Percentiles rank a stretch among this genome's conserved stretches.
phyloP scores from a whole-genome alignment of 192 early-diverging fungal species.

The Umbelopsis vinacea region DNA sequence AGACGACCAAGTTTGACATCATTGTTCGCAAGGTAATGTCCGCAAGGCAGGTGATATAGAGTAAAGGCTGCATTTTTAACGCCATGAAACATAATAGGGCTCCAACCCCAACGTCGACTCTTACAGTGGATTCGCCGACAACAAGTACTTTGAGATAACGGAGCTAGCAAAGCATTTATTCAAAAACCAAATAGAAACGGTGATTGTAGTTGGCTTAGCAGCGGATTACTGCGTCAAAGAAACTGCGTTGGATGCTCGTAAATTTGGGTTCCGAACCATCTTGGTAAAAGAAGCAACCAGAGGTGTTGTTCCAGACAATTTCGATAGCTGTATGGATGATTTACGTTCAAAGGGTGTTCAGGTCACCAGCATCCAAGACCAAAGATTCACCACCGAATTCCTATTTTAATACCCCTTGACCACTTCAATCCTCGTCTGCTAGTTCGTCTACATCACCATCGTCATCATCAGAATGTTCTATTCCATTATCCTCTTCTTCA shows the following conservation, averaged over 20 bases:
- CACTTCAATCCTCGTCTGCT: not conserved
- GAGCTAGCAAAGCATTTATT: conserved; percentile 30
- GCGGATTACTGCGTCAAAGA: conserved; percentile 38
- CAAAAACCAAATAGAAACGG: conserved; percentile 22
- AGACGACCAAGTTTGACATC: not conserved
- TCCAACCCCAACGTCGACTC: conserved; percentile 35
- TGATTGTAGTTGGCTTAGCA: conserved; percentile 29
- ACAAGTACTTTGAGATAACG: conserved; percentile 29
- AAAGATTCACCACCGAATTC: not conserved
- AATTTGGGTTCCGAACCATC: conserved; percentile 38
- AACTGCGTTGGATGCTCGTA: conserved; percentile 34
- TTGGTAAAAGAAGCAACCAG: conserved; percentile 31
- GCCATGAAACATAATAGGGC: not conserved
- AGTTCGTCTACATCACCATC: conserved; percentile 3
- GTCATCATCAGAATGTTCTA: not conserved
- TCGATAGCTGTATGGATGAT: conserved; percentile 1
- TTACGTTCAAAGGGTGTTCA: conserved; percentile 17
- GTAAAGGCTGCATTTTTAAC: not conserved
- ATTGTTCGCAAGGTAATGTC: conserved; percentile 26
- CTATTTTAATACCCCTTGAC: not conserved
- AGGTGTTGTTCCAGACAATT: conserved; percentile 20
- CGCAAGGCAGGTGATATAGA: not conserved
- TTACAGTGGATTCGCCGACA: conserved; percentile 40
- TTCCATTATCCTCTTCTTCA: not conserved
- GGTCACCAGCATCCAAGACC: not conserved